A percentile compares a stretch with the other conserved stretches of the same genome.
phyloP scores from a whole-genome alignment of 805 yeast species.

The Kuraishia piskuri region DNA sequence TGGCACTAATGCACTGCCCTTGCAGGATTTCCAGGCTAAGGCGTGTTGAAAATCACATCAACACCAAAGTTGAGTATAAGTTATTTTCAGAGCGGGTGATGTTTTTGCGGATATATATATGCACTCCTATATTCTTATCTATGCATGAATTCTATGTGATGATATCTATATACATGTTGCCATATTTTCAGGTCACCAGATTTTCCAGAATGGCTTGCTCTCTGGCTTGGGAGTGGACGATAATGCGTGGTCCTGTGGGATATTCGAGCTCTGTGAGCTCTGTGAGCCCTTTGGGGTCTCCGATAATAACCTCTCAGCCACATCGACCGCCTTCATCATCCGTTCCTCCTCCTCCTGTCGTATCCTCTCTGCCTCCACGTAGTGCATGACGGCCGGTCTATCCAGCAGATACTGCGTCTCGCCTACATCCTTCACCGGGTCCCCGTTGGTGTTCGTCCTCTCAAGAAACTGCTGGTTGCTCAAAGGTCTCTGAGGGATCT shows the following conservation, averaged over 20 bases:
- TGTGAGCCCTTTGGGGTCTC: too few species aligned
- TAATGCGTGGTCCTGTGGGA: too few species aligned
- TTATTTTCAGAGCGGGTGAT: too few species aligned
- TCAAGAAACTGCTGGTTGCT: conserved; percentile 28
- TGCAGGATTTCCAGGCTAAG: too few species aligned
- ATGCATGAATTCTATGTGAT: background rate
- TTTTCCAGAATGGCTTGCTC: conserved; percentile 17
- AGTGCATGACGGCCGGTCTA: conserved; percentile 57
- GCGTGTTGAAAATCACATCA: too few species aligned
- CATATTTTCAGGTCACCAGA: conserved; percentile 12
- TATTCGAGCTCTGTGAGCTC: too few species aligned
- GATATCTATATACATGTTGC: background rate
- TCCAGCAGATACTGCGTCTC: conserved; percentile 4
- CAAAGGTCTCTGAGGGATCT: conserved; percentile 28
- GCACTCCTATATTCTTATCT: background rate
- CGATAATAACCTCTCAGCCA: conserved; percentile 28
- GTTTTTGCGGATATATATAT: too few species aligned
- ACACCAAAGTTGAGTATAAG: too few species aligned
- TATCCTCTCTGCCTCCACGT: conserved; percentile 65
- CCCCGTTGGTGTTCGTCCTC: conserved; percentile 21
- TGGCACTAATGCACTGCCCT: too few species aligned
- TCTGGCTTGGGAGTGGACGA: conserved; percentile 3
- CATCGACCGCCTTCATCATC: conserved; percentile 33
- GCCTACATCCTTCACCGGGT: background rate
- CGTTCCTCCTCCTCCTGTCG: conserved; percentile 62